A percentile compares a stretch with the other conserved stretches of the same genome.
These are phyloP conservation scores for Cladosporium sp. DNA, from an alignment of 2,329 filamentous ascomycete species.

Conservation along the genomic window DNA sequence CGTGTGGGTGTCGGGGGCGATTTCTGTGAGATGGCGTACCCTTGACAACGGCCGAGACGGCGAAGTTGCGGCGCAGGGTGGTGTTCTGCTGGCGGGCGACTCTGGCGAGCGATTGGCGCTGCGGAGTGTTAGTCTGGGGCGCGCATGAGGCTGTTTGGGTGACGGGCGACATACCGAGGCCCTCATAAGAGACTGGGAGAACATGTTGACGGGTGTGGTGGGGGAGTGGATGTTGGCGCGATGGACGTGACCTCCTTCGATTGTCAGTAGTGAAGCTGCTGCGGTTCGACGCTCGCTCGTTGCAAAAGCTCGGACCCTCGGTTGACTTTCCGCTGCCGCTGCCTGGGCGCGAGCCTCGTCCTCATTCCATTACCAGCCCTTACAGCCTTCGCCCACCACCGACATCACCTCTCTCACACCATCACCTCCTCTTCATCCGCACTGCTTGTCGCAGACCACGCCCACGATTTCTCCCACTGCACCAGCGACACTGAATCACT, in stretches of 20 bases:
- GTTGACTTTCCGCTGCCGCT: background rate
- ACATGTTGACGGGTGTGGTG: conserved; percentile 41
- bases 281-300: background rate
- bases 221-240: background rate
- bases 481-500: conserved; percentile 3
- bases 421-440: conserved; percentile 14
- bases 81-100: conserved; percentile 53
- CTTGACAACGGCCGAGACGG: conserved; percentile 57
- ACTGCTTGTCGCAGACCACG: conserved; percentile 24
- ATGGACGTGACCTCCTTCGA: conserved; percentile 3
- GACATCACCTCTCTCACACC: conserved; percentile 17
- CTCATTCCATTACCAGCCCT: conserved; percentile 1
- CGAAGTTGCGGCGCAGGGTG: conserved; percentile 57
- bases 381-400: conserved; percentile 13
- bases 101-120: conserved; percentile 60
- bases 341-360: background rate
- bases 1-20: background rate
- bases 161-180: conserved; percentile 46
- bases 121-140: conserved; percentile 23
- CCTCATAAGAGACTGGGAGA: conserved; percentile 55
- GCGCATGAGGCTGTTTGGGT: background rate
- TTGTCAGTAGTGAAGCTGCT: background rate
- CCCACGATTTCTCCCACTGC: conserved; percentile 11
- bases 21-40: conserved; percentile 49
- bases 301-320: background rate